Evolutionary conservation across 768 basidiomycete species (phyloP), one percentile per base, ranked within the genome.

Genomic region (Lactarius trivialis): DNA sequence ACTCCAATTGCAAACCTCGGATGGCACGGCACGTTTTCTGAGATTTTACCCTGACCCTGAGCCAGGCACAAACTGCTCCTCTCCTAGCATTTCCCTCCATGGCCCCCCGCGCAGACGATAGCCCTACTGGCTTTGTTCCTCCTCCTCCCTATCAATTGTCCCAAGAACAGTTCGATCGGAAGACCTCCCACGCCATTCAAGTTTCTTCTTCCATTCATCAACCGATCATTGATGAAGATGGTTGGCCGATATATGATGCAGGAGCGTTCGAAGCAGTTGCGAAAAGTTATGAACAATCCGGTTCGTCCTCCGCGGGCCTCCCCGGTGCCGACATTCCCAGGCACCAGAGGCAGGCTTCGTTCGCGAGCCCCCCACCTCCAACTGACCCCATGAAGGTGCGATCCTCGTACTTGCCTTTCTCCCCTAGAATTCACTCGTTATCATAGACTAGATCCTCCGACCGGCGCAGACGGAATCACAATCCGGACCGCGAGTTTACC

Each of bases 121-220:
- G 51, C 24, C 61, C 65, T 7, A 56, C 41, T 7, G 48, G 58
- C 34, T 0, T 43, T 17, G 30, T 54, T n/a, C 41, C 65, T 11
- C 67, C 65, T 37, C 67, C 67, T 3, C 37, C 67, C 36, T 67
- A 67, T 41, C 57, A 67, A 26, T 11, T 58, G n/a, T 66, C 67
- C 19, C 39, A 55, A 15, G 33, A 60, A 12, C 60, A 65, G 3
- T 56, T 65, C 12, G 60, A 65, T 43, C 57, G 50, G n/a, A 67
- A 67, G 51, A 52, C 56, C 4, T 56, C 60, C 24, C 41, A 33
- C 1, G 57, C 58, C 14, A 37, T 62, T 2, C 57, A 56, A 8
- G 54, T 33, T 12, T 56, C 66, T 30, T 49, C 51, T 2, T 52
- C 66, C 7, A 26, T 28, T 8, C 1, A 49, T 1, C 9, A 37